A percentile compares a stretch with the other conserved stretches of the same genome.
These are phyloP conservation scores for Psidium guajava DNA, from an alignment of 345 rosid species.

Conservation along the genomic window DNA sequence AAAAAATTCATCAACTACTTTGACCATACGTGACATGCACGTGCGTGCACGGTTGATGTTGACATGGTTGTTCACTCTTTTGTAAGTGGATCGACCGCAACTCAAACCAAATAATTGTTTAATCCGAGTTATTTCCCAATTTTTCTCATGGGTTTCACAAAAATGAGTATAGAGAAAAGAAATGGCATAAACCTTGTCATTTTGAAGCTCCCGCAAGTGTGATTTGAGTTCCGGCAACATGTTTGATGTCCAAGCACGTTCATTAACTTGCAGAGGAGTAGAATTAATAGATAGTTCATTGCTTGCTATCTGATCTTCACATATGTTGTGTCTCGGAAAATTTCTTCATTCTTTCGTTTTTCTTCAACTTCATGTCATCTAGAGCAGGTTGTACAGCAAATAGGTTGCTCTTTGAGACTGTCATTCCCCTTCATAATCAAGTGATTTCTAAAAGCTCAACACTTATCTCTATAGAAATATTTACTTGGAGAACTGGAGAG, in stretches of 20 bases:
- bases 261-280: slow-evolving; percentile 30
- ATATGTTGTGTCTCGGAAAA: slow-evolving; percentile 39
- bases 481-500: background rate
- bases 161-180: background rate
- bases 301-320: slow-evolving; percentile 61
- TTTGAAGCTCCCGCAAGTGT: slow-evolving; percentile 57
- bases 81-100: slow-evolving; percentile 53
- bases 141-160: background rate
- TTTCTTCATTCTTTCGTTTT: slow-evolving; percentile 34
- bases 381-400: slow-evolving; percentile 32
- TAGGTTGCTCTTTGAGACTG: slow-evolving; percentile 53
- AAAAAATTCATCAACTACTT: too few species aligned
- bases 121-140: background rate
- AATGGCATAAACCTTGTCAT: slow-evolving; percentile 36
- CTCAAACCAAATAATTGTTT: slow-evolving; percentile 1
- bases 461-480: background rate
- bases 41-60: background rate
- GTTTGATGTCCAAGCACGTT: slow-evolving; percentile 43
- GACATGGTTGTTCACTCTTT: slow-evolving; percentile 43
- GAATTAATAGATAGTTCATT: slow-evolving; percentile 6
- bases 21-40: too few species aligned
- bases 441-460: background rate
- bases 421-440: slow-evolving; percentile 45
- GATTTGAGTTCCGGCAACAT: slow-evolving; percentile 53
- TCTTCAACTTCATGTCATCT: slow-evolving; percentile 46